Base-by-base conservation (phyloP, 768 basidiomycete genomes). In the Mycena floridula region DNA sequence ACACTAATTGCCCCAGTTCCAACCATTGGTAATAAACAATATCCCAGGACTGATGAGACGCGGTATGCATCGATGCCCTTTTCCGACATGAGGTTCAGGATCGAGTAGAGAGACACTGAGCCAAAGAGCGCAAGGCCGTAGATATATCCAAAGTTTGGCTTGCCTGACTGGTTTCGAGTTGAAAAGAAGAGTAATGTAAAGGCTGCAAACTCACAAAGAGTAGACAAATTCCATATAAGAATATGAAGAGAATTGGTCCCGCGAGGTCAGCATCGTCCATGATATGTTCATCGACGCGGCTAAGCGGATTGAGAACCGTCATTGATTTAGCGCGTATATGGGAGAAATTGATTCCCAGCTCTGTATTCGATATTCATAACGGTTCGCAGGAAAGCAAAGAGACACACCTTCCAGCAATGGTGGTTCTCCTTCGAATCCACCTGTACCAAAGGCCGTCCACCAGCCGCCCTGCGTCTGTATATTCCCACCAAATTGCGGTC, bases 241-340 rank as follows among this genome's bases (percentile, higher is more conserved):
- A 90, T 59, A 85, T 85, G 68, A 97, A 97, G 5, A 97, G 79
- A 37, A 97, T 78, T 7, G 96, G 96, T 0, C 96, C 96, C 7
- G 95, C 93, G 24, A 99, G 75, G 66, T 99, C 96, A 18, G 95
- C 94, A 55, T 99, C 96, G 63, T 99, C 96, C 96, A 99, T 99
- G 48, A 99, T 98, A 46, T 77, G 85, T 50, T 86, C 89, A 49
- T 96, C 85, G 25, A 94, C 79, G 40, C 72, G 72, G 46, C 79
- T 76, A 18, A 98, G 68, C 3, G 96, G 96, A 57, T 99, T 98
- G 41, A 99, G 79, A 7, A 98, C 96, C 0, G 96, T 93, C 65
- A 94, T 65, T 20, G 93, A 89, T 70, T 98, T 99, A 45, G 79
- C 82, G 26, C 86, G 79, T 65, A 99, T 98, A 61, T 99, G 96